Evolutionary conservation across 345 rosid species (phyloP), one percentile per base, ranked within the genome.

Genomic region (Nasturtium officinale): DNA sequence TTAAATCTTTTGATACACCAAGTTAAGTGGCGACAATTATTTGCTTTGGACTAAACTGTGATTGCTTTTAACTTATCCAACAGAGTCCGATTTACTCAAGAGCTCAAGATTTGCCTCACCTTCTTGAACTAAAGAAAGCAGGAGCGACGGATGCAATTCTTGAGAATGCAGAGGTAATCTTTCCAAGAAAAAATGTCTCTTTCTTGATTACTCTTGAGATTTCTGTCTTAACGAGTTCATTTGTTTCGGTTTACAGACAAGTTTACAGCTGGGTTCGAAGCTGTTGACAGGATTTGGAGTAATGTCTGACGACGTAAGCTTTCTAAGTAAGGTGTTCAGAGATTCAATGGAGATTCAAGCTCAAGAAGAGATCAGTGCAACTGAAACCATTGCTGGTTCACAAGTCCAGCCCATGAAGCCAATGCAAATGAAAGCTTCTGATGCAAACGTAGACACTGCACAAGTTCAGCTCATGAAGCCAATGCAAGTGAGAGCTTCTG

Each of bases 291-390:
- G 91, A 12, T 82, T 94, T 48, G 98, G 98, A 29, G 96, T 91
- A 72, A 94, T 94, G 98, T 94, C 98, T 33, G 98, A 94, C 74
- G 98, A 94, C 18, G 97, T 94, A 9, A 82, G 87, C 76, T 88
- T 91, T 74, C 80, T 91, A 12, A 79, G 97, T 48, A 83, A 78
- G 78, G 84, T 91, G 35, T 82, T 91, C 40, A 82, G 97, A 50
- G 83, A 89, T 50, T 94, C 98, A 65, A 87, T 91, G 95, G 98
- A 91, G 77, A 68, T 84, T 37, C 95, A 88, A 82, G 97, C 91
- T 65, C 86, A 83, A 80, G 95, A 88, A 28, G 85, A 76, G 18
- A 76, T 76, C 78, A 52, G 71, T 79, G 59, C 67, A 67, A 4
- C 74, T 84, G 95, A 83, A 87, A 79, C 83, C 84, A 25, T 20